phyloP scores from a whole-genome alignment of 768 basidiomycete species.

The Boletus rufocinnamomeus region DNA sequence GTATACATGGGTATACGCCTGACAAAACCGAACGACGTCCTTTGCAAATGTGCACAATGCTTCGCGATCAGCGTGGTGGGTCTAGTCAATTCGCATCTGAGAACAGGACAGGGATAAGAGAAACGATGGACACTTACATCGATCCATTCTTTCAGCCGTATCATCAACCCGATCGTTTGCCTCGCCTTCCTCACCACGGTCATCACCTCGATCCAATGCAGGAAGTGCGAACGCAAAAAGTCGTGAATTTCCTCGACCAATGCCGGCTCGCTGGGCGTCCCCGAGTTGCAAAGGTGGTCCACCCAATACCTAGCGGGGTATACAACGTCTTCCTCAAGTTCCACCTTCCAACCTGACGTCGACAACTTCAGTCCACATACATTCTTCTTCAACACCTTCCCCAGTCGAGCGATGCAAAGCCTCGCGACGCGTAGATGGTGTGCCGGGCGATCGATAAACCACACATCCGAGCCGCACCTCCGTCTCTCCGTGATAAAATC shows the following conservation, averaged over 20 bases:
- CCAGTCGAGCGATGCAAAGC: slow-evolving; percentile 27
- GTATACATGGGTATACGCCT: slow-evolving; percentile 33
- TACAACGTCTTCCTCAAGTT: slow-evolving; percentile 28
- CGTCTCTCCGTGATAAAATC: slow-evolving; percentile 36
- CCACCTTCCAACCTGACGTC: slow-evolving; percentile 13
- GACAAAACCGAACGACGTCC: slow-evolving; percentile 35
- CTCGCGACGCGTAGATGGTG: slow-evolving; percentile 27
- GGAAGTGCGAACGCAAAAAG: slow-evolving; percentile 29
- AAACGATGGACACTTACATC: slow-evolving; percentile 16
- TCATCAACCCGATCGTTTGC: slow-evolving; percentile 33
- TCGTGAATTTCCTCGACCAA: slow-evolving; percentile 17
- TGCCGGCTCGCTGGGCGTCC: background rate
- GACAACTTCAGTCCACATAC: slow-evolving; percentile 27
- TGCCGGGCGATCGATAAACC: slow-evolving; percentile 30
- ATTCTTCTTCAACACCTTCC: slow-evolving; percentile 27
- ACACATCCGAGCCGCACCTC: slow-evolving; percentile 30
- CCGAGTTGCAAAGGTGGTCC: slow-evolving; percentile 30
- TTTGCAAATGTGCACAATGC: slow-evolving; percentile 22
- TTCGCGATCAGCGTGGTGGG: slow-evolving; percentile 11
- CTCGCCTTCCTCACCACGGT: slow-evolving; percentile 33
- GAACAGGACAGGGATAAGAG: background rate
- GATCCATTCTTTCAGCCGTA: slow-evolving; percentile 30
- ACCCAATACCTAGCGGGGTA: slow-evolving; percentile 33
- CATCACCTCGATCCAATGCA: slow-evolving; percentile 40
- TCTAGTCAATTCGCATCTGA: slow-evolving; percentile 14